Conservation (phyloP, 371 early-diverging fungal genomes). For the Massospora cicadina region DNA sequence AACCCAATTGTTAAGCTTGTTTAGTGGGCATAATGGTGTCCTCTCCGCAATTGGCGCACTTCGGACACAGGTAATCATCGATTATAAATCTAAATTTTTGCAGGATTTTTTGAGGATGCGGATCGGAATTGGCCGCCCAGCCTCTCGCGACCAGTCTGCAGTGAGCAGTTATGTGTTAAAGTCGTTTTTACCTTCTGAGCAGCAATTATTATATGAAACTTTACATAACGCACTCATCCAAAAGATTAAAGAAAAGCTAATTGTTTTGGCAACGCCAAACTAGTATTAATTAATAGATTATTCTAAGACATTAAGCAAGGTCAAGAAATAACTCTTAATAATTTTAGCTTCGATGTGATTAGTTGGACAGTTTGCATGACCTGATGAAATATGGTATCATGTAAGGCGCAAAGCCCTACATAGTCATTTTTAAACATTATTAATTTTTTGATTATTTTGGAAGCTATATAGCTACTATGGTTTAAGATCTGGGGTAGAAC, state of each 20-base stretch:
- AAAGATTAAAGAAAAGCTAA: neutral
- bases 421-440: too few species aligned
- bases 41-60: slow-evolving; percentile 39
- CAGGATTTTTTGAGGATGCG: slow-evolving; percentile 13
- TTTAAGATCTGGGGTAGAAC: too few species aligned
- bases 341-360: neutral
- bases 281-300: too few species aligned
- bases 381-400: neutral
- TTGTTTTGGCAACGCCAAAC: neutral
- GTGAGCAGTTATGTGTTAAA: slow-evolving; percentile 11
- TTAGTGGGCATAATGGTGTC: slow-evolving; percentile 59
- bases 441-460: too few species aligned
- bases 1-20: too few species aligned
- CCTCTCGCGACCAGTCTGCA: neutral
- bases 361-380: neutral
- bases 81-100: neutral
- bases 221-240: neutral
- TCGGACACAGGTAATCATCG: slow-evolving; percentile 15
- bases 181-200: neutral
- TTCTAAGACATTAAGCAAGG: too few species aligned
- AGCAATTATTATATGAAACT: neutral
- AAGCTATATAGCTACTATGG: too few species aligned
- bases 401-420: too few species aligned
- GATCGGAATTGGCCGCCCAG: slow-evolving; percentile 13
- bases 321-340: too few species aligned